A percentile compares a stretch with the other conserved stretches of the same genome.
Evolutionary conservation across 1,284 basidiomycete genomes (phyloP).

Genomic region (Sporisorium scitamineum): DNA sequence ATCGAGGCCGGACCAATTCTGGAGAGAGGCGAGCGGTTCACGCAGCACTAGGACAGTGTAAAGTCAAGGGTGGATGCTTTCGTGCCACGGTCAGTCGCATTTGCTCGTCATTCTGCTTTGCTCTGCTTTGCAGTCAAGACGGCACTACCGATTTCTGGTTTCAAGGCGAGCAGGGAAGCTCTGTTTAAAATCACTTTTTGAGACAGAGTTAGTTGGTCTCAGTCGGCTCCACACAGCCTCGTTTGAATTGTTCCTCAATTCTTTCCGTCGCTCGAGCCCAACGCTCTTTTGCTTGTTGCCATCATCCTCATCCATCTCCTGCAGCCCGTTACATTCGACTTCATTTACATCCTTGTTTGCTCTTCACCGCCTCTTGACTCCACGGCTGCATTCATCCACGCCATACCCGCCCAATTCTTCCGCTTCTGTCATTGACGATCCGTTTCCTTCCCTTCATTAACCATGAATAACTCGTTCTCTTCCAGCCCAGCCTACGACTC

Average conservation of each 20-base stretch:
- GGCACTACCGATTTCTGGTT: no score
- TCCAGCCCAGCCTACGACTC: conserved; percentile 27
- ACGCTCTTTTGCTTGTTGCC: neutral
- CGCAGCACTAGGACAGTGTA: no score
- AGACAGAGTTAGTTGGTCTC: conserved; percentile 2
- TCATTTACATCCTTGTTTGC: neutral
- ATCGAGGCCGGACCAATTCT: no score
- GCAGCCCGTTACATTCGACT: neutral
- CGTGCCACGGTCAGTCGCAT: no score
- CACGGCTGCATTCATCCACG: neutral
- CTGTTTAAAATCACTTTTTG: neutral
- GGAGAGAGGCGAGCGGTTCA: no score
- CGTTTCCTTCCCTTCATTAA: neutral
- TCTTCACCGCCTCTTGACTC: neutral
- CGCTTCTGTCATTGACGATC: neutral
- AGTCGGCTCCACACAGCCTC: neutral
- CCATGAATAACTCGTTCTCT: conserved; percentile 33
- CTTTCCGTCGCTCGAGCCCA: neutral
- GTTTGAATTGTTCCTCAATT: no score
- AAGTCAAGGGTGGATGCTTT: no score
- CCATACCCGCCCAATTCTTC: neutral
- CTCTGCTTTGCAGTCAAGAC: no score
- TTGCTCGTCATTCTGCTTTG: no score
- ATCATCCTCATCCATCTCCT: neutral
- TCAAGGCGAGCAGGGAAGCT: no score